Base-by-base conservation (phyloP, 75 land plant genomes). In the Cupressus sempervirens region DNA sequence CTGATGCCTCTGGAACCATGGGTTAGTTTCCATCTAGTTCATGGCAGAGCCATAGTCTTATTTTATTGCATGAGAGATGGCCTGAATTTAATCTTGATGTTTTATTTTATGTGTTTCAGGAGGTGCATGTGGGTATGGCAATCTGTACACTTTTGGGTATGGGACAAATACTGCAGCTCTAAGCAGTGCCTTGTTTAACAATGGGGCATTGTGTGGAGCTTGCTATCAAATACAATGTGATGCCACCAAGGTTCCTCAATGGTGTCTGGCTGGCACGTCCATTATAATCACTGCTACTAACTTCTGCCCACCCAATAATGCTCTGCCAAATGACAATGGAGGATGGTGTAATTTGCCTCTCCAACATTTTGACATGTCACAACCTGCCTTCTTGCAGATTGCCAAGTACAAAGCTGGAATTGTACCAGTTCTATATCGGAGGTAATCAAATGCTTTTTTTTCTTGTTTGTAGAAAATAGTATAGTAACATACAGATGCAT, bases 101-200 rank as follows among this genome's bases (percentile, higher is more conserved):
- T 76, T 38, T 18, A 11, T n/a, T n/a, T n/a, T n/a, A n/a, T n/a
- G n/a, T 20, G 40, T 1, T 76, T 38, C 79, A 76, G 79, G 79
- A 14, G 79, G 79, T 35, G 88, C 88, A 16, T 88, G 88, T 52
- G 88, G 88, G 12, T 88, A 88, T 18, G 83, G 86, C 36, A 76
- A 87, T 83, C 12, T 88, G 53, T 83, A 72, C 85, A 32, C 32
- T 20, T 30, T 4, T 8, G 89, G 89, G 0, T 88, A 88, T 26
- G 88, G 85, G 3, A 26, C 80, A 30, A 86, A 50, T 36, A 88
- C 89, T 23, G 81, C 89, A 7, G 89, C 89, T 1, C 85, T 88
- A 12, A 88, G 89, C 34, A 48, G 84, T 14, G 62, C 80, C 2
- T 80, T 88, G 23, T 88, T 87, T 76, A 35, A 73, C 10, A 41